phyloP scores from a whole-genome alignment of 1,284 basidiomycete genomes.

The Malassezia pachydermatis region DNA sequence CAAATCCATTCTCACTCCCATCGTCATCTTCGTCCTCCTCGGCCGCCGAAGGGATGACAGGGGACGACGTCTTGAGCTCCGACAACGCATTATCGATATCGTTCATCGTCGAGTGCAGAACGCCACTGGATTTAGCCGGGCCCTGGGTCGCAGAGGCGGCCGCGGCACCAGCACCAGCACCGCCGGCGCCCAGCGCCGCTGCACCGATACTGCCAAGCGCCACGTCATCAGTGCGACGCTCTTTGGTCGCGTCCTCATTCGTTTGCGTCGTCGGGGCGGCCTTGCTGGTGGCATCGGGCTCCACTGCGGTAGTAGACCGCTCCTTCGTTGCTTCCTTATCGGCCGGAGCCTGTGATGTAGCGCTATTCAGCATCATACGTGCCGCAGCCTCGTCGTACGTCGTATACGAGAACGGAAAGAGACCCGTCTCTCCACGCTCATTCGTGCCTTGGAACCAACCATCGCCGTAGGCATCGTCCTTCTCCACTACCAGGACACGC shows the following conservation, averaged over 20 bases:
- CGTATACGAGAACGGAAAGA: slow-evolving; percentile 88
- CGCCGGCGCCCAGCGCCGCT: neutral
- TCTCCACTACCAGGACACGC: slow-evolving; percentile 76
- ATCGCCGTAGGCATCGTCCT: slow-evolving; percentile 83
- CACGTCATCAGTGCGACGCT: neutral
- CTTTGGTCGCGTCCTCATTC: neutral
- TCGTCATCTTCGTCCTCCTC: slow-evolving; percentile 23
- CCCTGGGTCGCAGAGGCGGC: neutral
- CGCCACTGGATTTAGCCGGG: slow-evolving; percentile 19
- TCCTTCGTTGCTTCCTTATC: slow-evolving; percentile 10
- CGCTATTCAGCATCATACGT: slow-evolving; percentile 24
- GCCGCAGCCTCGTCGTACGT: slow-evolving; percentile 28
- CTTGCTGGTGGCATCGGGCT: neutral
- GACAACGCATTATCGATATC: slow-evolving; percentile 46
- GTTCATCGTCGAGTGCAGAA: slow-evolving; percentile 45
- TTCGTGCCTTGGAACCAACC: slow-evolving; percentile 98
- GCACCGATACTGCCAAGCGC: neutral
- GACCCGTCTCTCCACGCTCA: slow-evolving; percentile 64
- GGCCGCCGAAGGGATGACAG: slow-evolving; percentile 4
- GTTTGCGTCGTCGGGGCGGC: neutral
- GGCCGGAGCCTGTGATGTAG: slow-evolving; percentile 19
- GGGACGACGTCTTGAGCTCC: slow-evolving; percentile 24
- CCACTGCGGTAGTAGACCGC: neutral
- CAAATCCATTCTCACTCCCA: slow-evolving; percentile 20
- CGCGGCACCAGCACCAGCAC: no score